phyloP scores from a whole-genome alignment of 1,284 basidiomycete species.

The Apiotrichum veenhuisii region DNA sequence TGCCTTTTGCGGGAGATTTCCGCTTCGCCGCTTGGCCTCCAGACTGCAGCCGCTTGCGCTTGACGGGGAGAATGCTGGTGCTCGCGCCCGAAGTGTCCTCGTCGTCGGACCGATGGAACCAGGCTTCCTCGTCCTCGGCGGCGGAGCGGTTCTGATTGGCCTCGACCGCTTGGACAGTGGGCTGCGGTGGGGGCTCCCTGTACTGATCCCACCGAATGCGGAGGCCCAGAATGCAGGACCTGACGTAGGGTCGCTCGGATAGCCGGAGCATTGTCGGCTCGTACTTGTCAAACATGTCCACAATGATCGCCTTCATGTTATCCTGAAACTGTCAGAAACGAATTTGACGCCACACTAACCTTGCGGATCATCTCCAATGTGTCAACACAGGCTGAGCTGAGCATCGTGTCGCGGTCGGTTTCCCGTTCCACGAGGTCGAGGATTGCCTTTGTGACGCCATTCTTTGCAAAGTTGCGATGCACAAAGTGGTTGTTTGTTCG shows the following conservation, averaged over 20 bases:
- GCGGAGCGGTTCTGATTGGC: slow-evolving; percentile 53
- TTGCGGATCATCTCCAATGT: slow-evolving; percentile 85
- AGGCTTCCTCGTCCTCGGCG: slow-evolving; percentile 71
- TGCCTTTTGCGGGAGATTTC: slow-evolving; percentile 9
- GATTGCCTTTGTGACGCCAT: slow-evolving; percentile 76
- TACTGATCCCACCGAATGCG: slow-evolving; percentile 85
- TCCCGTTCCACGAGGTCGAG: slow-evolving; percentile 77
- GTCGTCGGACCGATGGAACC: slow-evolving; percentile 75
- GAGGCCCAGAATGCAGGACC: slow-evolving; percentile 53
- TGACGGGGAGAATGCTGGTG: slow-evolving; percentile 13
- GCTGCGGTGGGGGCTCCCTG: slow-evolving; percentile 68
- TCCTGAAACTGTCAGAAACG: slow-evolving; percentile 57
- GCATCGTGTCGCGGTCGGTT: slow-evolving; percentile 80
- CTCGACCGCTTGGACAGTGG: slow-evolving; percentile 53
- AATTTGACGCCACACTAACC: slow-evolving; percentile 53
- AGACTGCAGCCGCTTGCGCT: slow-evolving; percentile 32
- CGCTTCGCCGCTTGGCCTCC: slow-evolving; percentile 9
- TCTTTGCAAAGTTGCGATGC: slow-evolving; percentile 76
- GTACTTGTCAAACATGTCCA: slow-evolving; percentile 76
- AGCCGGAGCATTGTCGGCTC: slow-evolving; percentile 64
- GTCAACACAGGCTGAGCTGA: slow-evolving; percentile 91
- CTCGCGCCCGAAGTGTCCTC: slow-evolving; percentile 20
- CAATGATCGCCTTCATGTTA: slow-evolving; percentile 78
- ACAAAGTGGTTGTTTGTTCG: slow-evolving; percentile 82
- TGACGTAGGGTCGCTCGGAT: slow-evolving; percentile 52